These are phyloP conservation scores for Yarrowia sp. DNA, from an alignment of 805 yeast species.

Conservation along the genomic window DNA sequence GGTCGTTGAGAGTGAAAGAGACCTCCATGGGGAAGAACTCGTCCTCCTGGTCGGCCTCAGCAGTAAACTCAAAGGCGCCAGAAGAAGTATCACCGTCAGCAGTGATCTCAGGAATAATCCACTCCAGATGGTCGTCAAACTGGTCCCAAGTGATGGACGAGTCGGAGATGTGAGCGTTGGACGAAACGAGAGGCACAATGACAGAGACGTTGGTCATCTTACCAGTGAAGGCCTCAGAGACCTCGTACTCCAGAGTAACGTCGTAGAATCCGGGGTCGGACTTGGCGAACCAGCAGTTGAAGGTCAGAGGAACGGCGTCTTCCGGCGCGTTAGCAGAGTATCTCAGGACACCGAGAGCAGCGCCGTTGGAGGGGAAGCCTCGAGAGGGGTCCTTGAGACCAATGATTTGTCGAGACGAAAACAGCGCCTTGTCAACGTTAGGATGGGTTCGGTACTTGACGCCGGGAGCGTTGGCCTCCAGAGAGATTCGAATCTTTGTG, in stretches of 20 bases:
- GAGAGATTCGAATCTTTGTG: slow-evolving; percentile 62
- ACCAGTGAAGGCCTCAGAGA: slow-evolving; percentile 49
- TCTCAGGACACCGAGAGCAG: slow-evolving; percentile 84
- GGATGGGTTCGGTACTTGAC: slow-evolving; percentile 92
- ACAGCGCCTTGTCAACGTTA: slow-evolving; percentile 78
- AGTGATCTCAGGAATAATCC: slow-evolving; percentile 57
- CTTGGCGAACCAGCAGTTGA: slow-evolving; percentile 81
- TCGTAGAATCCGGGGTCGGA: slow-evolving; percentile 59
- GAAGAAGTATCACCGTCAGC: slow-evolving; percentile 49
- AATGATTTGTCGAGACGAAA: slow-evolving; percentile 56
- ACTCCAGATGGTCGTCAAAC: slow-evolving; percentile 66
- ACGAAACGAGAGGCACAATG: slow-evolving; percentile 65
- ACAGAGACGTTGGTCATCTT: slow-evolving; percentile 53
- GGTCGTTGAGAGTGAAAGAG: slow-evolving; percentile 49
- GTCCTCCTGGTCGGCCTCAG: slow-evolving; percentile 76
- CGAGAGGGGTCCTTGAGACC: slow-evolving; percentile 74
- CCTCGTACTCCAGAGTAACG: slow-evolving; percentile 87
- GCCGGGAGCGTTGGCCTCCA: slow-evolving; percentile 51
- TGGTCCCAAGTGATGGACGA: slow-evolving; percentile 46
- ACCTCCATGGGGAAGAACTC: slow-evolving; percentile 85
- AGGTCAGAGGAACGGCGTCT: slow-evolving; percentile 67
- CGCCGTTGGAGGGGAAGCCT: slow-evolving; percentile 89
- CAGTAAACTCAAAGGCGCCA: slow-evolving; percentile 77
- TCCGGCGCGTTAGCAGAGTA: slow-evolving; percentile 76
- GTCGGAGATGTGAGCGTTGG: slow-evolving; percentile 49